phyloP scores from a whole-genome alignment of 306 rosid species.

The Psophocarpus tetragonolobus region DNA sequence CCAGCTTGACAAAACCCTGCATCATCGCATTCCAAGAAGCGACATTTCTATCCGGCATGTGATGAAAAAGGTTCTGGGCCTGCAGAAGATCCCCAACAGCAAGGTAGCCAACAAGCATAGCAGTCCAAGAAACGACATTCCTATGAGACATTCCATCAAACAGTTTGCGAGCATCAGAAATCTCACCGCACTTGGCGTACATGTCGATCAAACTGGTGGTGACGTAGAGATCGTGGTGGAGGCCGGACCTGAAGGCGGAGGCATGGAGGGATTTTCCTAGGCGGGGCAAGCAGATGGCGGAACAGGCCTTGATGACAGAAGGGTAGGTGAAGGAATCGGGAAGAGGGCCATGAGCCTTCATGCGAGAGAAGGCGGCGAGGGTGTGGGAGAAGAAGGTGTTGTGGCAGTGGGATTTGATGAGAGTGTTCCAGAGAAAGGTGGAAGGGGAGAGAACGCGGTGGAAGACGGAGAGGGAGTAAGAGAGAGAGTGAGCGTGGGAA shows the following conservation, averaged over 20 bases:
- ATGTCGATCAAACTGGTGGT: slow-evolving; percentile 68
- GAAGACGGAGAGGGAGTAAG: slow-evolving; percentile 38
- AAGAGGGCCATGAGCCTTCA: slow-evolving; percentile 54
- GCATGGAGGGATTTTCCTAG: slow-evolving; percentile 66
- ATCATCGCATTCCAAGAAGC: slow-evolving; percentile 55
- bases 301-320: slow-evolving; percentile 61
- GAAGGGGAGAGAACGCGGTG: slow-evolving; percentile 44
- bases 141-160: slow-evolving; percentile 53
- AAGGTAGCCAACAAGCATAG: slow-evolving; percentile 55
- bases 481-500: slow-evolving; percentile 20
- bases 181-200: slow-evolving; percentile 62
- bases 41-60: slow-evolving; percentile 46
- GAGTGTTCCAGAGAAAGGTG: slow-evolving; percentile 71
- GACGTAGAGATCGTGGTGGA: slow-evolving; percentile 54
- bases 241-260: slow-evolving; percentile 62
- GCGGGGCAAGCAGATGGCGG: slow-evolving; percentile 30
- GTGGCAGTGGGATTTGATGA: slow-evolving; percentile 50
- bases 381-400: slow-evolving; percentile 36
- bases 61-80: slow-evolving; percentile 49
- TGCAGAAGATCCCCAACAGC: slow-evolving; percentile 42
- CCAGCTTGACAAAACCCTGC: slow-evolving; percentile 54
- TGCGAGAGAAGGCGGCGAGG: slow-evolving; percentile 42
- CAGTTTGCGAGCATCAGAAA: slow-evolving; percentile 59
- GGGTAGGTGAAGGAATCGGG: slow-evolving; percentile 71
- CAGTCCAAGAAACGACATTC: slow-evolving; percentile 58